Evolutionary conservation across 208 protist genomes (phyloP).

Genomic region (Leishmania turanica): DNA sequence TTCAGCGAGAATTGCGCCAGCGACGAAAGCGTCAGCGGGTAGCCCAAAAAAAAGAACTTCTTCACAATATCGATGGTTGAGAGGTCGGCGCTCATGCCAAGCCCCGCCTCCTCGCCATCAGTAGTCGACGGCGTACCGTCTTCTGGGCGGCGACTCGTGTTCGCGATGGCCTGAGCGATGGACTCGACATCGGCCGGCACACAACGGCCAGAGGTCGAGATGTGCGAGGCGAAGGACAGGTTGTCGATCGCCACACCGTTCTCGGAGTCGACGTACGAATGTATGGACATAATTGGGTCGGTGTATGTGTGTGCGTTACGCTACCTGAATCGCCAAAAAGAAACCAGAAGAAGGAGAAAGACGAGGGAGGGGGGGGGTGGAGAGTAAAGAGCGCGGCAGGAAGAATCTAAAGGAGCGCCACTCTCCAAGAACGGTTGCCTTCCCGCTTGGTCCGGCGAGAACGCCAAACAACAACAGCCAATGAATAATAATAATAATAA

Average conservation of each 20-base stretch:
- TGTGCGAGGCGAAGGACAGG: conserved; percentile 40
- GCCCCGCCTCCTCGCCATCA: conserved; percentile 17
- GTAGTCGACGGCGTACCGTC: not conserved
- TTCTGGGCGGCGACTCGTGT: conserved; percentile 17
- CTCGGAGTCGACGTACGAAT: conserved; percentile 26
- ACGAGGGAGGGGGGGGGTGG: too few relatives aligned
- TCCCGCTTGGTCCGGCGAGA: not conserved
- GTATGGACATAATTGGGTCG: not conserved
- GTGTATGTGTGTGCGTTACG: not conserved
- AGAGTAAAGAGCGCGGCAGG: not conserved
- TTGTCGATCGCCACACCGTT: conserved; percentile 37
- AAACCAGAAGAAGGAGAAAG: not conserved
- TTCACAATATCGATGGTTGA: conserved; percentile 42
- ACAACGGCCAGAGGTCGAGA: conserved; percentile 24
- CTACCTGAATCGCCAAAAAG: not conserved
- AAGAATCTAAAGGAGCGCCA: not conserved
- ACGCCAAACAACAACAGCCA: not conserved
- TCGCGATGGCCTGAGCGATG: conserved; percentile 31
- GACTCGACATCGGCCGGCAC: conserved; percentile 31
- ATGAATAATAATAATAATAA: not conserved
- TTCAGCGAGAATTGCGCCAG: conserved; percentile 82
- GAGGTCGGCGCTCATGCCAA: conserved; percentile 30
- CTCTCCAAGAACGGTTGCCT: not conserved
- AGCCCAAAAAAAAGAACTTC: conserved; percentile 68
- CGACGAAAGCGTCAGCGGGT: conserved; percentile 72